These are phyloP conservation scores for Tricholoma hemisulphureum DNA, from an alignment of 768 basidiomycete species.

Conservation along the genomic window DNA sequence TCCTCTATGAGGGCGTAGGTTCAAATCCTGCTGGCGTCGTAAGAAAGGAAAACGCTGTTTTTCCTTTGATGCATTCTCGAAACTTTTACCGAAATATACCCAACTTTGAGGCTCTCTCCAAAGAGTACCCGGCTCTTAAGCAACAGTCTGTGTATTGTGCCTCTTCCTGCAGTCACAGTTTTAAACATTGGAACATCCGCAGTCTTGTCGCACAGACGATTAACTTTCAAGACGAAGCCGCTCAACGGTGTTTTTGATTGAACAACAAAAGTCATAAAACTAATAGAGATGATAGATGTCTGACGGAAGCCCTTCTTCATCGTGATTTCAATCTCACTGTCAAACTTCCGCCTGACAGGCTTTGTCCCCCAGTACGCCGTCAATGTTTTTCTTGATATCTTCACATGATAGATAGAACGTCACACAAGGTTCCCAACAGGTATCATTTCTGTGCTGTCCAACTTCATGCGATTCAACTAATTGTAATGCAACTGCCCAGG, in stretches of 20 bases:
- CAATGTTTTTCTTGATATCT: background rate
- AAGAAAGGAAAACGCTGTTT: no score
- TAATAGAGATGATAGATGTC: conserved; percentile 44
- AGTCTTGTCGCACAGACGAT: conserved; percentile 43
- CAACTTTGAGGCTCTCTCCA: conserved; percentile 61
- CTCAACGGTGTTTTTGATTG: conserved; percentile 55
- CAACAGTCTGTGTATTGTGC: conserved; percentile 7
- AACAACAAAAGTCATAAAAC: background rate
- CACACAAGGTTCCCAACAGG: conserved; percentile 69
- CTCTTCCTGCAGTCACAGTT: background rate
- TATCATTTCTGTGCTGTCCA: conserved; percentile 18
- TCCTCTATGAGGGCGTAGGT: conserved; percentile 55
- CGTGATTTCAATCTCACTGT: conserved; percentile 71
- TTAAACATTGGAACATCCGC: background rate
- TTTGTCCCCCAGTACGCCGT: conserved; percentile 81
- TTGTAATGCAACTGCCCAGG: conserved; percentile 35
- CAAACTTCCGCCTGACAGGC: conserved; percentile 61
- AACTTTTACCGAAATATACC: conserved; percentile 40
- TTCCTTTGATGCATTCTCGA: conserved; percentile 39
- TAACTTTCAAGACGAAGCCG: conserved; percentile 71
- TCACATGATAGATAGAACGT: background rate
- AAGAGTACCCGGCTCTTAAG: conserved; percentile 46
- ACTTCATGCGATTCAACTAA: background rate
- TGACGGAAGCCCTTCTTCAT: conserved; percentile 77
- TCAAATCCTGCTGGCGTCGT: conserved; percentile 56